Evolutionary conservation across 2,329 filamentous ascomycete species (phyloP).

Genomic region (Neoarthrinium moseri): DNA sequence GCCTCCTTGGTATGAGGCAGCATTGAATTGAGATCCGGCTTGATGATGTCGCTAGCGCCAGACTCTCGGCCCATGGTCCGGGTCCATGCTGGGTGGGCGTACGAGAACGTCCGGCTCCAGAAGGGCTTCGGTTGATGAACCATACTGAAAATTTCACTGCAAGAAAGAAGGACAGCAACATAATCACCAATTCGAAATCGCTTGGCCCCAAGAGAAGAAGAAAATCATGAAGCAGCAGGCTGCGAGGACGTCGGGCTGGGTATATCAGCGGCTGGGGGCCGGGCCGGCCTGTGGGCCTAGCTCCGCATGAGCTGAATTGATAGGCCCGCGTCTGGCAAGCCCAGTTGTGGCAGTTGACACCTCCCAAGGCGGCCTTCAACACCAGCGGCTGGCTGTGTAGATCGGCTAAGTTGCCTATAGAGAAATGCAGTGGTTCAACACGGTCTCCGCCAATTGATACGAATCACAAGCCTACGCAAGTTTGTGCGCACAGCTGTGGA

Average conservation of each 20-base stretch:
- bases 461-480: too few species aligned
- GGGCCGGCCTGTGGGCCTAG: not conserved
- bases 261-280: constrained; percentile 8
- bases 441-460: too few species aligned
- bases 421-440: too few species aligned
- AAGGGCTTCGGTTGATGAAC: not conserved
- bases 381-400: too few species aligned
- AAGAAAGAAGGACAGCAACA: too few species aligned
- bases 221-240: not conserved
- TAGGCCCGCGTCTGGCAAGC: too few species aligned
- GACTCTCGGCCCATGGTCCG: not conserved
- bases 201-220: not conserved
- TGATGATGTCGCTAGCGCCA: not conserved
- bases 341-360: too few species aligned
- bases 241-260: not conserved
- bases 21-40: not conserved
- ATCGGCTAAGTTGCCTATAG: too few species aligned
- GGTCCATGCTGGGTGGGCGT: not conserved
- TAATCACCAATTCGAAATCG: not conserved
- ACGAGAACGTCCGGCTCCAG: constrained; percentile 1
- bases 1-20: constrained; percentile 3
- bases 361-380: too few species aligned
- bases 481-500: too few species aligned
- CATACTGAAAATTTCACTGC: not conserved
- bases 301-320: not conserved